Base-by-base conservation (phyloP, 148 eudicot species). In the Spergularia marina region DNA sequence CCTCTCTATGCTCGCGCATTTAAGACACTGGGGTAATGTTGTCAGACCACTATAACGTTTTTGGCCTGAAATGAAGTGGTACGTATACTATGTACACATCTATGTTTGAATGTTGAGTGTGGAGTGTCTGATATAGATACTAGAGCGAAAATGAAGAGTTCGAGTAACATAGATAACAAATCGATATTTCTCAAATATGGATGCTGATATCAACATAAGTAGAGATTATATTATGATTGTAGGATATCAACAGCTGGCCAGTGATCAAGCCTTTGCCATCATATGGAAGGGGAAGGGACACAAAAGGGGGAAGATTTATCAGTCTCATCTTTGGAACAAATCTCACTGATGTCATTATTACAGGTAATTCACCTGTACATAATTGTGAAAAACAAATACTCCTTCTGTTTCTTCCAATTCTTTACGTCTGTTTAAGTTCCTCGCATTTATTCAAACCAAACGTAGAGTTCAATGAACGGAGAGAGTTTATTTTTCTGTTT, bases 241-340 rank as follows among this genome's bases (percentile, higher is more conserved):
- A 94, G 98, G 98, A 87, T 64, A 84, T 90, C 63, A 84, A 56
- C 16, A 89, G 89, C 63, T 81, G 84, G 84, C 84, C 84, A 15
- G 67, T 82, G 63, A 65, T 82, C 59, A 81, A 74, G 18, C 81
- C 84, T 63, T 74, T 82, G 72, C 81, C 84, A 70, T 82, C 84
- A 30, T 82, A 82, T 77, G 84, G 84, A 10, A 63, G 84, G 54
- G 84, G 84, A 34, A 74, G 84, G 60, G 84, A 82, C 60, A 64
- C 79, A 34, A 77, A 80, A 17, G 84, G 84, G 9, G 76, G 78
- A 70, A 64, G 84, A 72, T 74, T 69, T 70, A 74, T 75, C 57
- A 82, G 84, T 75, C 84, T 82, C 44, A 74, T 82, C n/a, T 77
- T 61, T 60, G 84, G 84, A 77, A 55, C 52, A 55, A 73, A 77